phyloP scores from a whole-genome alignment of 2,329 filamentous ascomycete genomes.

The Aureobasidium lini region DNA sequence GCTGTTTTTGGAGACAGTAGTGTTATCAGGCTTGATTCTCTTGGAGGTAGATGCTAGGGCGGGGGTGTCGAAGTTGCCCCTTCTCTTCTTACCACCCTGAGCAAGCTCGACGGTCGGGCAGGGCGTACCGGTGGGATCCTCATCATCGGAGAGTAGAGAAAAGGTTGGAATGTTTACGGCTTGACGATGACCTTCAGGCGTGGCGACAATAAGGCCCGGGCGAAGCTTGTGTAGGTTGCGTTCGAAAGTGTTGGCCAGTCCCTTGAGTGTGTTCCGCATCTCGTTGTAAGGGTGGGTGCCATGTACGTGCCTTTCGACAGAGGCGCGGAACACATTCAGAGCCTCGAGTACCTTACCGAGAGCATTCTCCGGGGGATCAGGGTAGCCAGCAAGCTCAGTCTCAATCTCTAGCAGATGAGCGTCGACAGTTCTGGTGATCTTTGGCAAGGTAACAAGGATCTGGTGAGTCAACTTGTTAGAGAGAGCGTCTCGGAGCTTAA shows the following conservation, averaged over 20 bases:
- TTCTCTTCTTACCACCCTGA: background rate
- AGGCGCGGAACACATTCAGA: constrained; percentile 49
- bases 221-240: constrained; percentile 27
- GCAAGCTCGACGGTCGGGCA: constrained; percentile 5
- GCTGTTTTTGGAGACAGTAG: background rate
- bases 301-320: constrained; percentile 48
- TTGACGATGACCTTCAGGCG: constrained; percentile 19
- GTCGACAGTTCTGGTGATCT: constrained; percentile 38
- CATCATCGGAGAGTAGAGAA: constrained; percentile 18
- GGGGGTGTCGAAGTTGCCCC: background rate
- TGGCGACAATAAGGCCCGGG: constrained; percentile 22
- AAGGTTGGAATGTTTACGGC: constrained; percentile 8
- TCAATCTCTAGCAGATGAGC: constrained; percentile 46
- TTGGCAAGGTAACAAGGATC: constrained; percentile 35
- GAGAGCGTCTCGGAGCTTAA: constrained; percentile 41
- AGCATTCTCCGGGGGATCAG: constrained; percentile 57
- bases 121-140: constrained; percentile 14
- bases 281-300: constrained; percentile 37
- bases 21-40: background rate
- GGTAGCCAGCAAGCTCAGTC: constrained; percentile 48
- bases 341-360: constrained; percentile 57
- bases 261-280: constrained; percentile 38
- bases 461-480: constrained; percentile 43
- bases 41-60: background rate
- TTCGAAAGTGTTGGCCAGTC: constrained; percentile 38